Evolutionary conservation across 805 yeast genomes (phyloP), one percentile per base, ranked within the genome.

Genomic region (Scheffersomyces coipomensis): DNA sequence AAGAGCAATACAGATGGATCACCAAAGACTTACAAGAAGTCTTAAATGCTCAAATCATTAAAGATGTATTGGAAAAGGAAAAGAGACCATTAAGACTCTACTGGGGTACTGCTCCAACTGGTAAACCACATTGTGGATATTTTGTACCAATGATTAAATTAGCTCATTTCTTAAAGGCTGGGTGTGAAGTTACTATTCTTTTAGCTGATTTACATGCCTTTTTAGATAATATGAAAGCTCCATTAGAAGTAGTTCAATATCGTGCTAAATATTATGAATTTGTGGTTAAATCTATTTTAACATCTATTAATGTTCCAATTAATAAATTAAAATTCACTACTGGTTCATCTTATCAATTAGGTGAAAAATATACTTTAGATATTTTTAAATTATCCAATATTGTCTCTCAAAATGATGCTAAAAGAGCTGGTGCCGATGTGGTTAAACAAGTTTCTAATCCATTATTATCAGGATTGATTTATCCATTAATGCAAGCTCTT

Each of bases 51-150:
- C 90, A 86, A 63, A 88, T 89, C 64, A 87, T 91, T 65, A 85
- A 85, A 58, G 78, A 88, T 57, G 80, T 88, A 24, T 71, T 90
- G 45, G 93, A 86, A 58, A 83, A 77, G 39, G 85, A 88, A 56
- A 79, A 88, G 53, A 81, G 95, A 53, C 87, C 93, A 11, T 65
- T 95, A 50, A 85, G 81, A 56, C 68, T 93, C 56, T 93, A 93
- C 79, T 93, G 97, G 98, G 99, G 99, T 51, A 90, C 98, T 16
- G 99, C 99, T 6, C 98, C 99, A 44, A 93, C 99, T 4, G 99
- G 99, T 38, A 87, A 80, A 66, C 97, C 98, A 33, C 99, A 93
- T 68, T 90, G 97, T 71, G 99, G 98, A 37, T 93, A 93, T 76
- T 88, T 93, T 58, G 99, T 93, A 27, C 93, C 98, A 38, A 91